phyloP scores from a whole-genome alignment of 2,329 filamentous ascomycete species.

The Penicillium sp. region DNA sequence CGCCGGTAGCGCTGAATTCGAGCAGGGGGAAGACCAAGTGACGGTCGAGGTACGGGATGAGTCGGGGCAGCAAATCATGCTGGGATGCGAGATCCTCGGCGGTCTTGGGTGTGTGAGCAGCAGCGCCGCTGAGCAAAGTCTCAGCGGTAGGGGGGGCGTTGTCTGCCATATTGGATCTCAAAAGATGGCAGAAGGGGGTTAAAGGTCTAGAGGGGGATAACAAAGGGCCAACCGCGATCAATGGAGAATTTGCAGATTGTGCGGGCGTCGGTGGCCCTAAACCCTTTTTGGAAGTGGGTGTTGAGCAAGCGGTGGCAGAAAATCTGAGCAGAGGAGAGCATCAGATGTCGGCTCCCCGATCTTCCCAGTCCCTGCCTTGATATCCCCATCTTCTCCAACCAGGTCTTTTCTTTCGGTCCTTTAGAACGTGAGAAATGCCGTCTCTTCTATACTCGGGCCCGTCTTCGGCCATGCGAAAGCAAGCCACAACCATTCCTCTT shows the following conservation, averaged over 20 bases:
- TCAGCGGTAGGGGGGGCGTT: slow-evolving; percentile 50
- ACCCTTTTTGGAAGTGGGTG: slow-evolving; percentile 20
- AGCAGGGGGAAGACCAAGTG: slow-evolving; percentile 96
- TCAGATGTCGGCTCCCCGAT: slow-evolving; percentile 9
- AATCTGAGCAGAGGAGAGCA: slow-evolving; percentile 22
- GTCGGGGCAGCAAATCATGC: slow-evolving; percentile 79
- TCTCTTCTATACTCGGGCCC: slow-evolving; percentile 32
- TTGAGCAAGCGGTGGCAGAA: slow-evolving; percentile 25
- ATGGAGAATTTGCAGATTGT: slow-evolving; percentile 29
- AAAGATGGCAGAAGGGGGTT: slow-evolving; percentile 19
- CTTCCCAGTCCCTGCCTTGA: slow-evolving; percentile 1
- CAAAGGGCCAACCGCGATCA: slow-evolving; percentile 22
- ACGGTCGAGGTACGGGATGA: slow-evolving; percentile 89
- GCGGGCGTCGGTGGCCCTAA: slow-evolving; percentile 33
- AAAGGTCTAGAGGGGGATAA: slow-evolving; percentile 16
- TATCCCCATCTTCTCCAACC: slow-evolving; percentile 8
- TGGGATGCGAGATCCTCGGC: slow-evolving; percentile 61
- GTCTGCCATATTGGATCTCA: slow-evolving; percentile 50
- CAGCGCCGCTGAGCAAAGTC: slow-evolving; percentile 49
- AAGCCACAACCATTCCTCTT: slow-evolving; percentile 30
- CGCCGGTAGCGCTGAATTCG: slow-evolving; percentile 81
- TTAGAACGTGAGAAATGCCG: slow-evolving; percentile 27
- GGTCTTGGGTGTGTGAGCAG: slow-evolving; percentile 43
- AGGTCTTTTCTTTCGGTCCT: slow-evolving; percentile 5
- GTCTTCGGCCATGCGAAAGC: slow-evolving; percentile 36